A percentile compares a stretch with the other conserved stretches of the same genome.
phyloP scores from a whole-genome alignment of 768 basidiomycete genomes.

The Lentinula aciculospora region DNA sequence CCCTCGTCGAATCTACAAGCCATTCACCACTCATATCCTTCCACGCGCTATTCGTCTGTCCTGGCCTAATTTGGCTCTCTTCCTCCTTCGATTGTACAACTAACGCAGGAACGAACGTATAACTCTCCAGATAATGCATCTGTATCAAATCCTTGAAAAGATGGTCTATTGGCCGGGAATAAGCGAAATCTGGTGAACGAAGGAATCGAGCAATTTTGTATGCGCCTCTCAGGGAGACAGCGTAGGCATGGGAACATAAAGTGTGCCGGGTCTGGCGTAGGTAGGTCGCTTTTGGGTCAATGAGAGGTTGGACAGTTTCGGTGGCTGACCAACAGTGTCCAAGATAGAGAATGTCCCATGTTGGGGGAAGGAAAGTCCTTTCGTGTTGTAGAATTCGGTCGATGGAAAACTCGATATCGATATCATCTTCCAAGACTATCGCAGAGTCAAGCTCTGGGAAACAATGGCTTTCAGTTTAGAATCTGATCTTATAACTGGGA shows the following conservation, averaged over 20 bases:
- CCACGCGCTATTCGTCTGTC: not conserved
- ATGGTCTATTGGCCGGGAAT: not conserved
- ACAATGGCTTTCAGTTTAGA: not conserved
- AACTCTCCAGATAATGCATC: not conserved
- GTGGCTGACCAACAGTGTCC: not conserved
- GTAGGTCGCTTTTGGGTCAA: not conserved
- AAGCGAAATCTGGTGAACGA: not conserved
- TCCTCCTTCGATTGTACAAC: not conserved
- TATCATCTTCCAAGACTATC: not conserved
- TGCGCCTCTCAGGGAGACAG: not conserved
- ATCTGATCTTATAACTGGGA: not conserved
- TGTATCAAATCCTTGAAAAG: not conserved
- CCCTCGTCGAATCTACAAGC: not conserved
- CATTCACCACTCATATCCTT: not conserved
- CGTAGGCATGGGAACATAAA: not conserved
- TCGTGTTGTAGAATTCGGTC: not conserved
- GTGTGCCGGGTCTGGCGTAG: not conserved
- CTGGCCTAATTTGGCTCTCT: not conserved
- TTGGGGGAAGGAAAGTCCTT: not conserved
- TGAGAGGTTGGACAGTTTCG: not conserved
- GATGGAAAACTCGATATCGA: not conserved
- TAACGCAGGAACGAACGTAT: not conserved
- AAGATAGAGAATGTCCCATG: not conserved
- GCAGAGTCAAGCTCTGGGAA: not conserved
- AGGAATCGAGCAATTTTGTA: not conserved